Evolutionary conservation across 164 flowering plant genomes (phyloP).

Genomic region (Vitis rotundifolia): DNA sequence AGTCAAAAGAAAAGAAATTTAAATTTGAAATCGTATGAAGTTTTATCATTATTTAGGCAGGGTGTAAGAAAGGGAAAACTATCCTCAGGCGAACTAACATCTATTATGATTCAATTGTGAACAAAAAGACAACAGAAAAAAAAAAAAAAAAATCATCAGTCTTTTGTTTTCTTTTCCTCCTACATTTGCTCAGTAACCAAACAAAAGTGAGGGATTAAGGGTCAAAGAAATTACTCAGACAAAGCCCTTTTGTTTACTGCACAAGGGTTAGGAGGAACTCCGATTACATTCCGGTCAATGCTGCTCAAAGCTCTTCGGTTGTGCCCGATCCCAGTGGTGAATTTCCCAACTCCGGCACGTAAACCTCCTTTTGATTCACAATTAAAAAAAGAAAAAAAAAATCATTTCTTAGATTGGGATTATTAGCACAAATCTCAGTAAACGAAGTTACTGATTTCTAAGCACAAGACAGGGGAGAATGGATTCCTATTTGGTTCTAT

Average conservation of each 20-base stretch:
- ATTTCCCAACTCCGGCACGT: conserved; percentile 39
- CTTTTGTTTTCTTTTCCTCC: neutral
- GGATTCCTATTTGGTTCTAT: neutral
- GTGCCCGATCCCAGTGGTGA: conserved; percentile 35
- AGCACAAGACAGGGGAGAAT: neutral
- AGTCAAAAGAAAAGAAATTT: neutral
- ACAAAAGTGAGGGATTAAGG: conserved; percentile 5
- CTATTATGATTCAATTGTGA: too few species aligned
- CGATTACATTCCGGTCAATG: conserved; percentile 53
- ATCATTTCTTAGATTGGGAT: conserved; percentile 5
- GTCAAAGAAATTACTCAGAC: conserved; percentile 41
- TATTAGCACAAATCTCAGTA: neutral
- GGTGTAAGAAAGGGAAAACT: too few species aligned
- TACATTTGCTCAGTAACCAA: neutral
- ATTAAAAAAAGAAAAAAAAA: conserved; percentile 5
- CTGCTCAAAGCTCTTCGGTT: conserved; percentile 70
- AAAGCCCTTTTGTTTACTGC: conserved; percentile 56
- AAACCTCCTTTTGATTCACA: conserved; percentile 21
- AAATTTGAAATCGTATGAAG: too few species aligned
- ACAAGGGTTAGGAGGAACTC: conserved; percentile 56
- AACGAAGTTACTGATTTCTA: neutral
- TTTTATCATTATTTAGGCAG: too few species aligned
- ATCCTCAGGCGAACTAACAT: too few species aligned
- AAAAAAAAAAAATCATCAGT: neutral
- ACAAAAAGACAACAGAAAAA: neutral